Evolutionary conservation across 2,329 filamentous ascomycete species (phyloP).

Genomic region (Gaeumannomyces tritici): DNA sequence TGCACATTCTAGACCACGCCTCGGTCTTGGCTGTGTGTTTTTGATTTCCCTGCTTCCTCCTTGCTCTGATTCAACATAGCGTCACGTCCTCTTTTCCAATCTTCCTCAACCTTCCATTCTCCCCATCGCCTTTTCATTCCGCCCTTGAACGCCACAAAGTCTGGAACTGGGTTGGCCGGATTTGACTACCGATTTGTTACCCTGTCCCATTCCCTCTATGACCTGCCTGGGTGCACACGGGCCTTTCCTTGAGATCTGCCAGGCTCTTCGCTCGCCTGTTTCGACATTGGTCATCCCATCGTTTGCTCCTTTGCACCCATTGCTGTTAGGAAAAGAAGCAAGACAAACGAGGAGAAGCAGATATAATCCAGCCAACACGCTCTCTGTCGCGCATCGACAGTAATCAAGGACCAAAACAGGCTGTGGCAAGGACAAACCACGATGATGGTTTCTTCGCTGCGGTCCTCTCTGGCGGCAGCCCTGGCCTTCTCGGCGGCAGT

Average conservation of each 20-base stretch:
- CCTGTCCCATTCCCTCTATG: neutral
- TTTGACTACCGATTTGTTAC: neutral
- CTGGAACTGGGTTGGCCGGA: neutral
- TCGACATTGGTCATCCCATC: neutral
- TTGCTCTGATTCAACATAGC: neutral
- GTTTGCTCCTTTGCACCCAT: neutral
- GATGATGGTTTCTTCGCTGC: neutral
- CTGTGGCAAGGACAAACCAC: neutral
- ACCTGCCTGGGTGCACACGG: neutral
- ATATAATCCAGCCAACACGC: neutral
- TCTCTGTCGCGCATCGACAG: no score
- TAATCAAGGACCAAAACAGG: neutral
- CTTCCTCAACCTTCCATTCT: neutral
- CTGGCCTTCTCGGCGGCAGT: neutral
- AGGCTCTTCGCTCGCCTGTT: neutral
- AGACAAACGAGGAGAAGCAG: neutral
- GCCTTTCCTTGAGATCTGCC: neutral
- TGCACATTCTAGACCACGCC: neutral
- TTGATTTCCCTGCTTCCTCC: neutral
- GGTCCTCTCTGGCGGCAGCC: neutral
- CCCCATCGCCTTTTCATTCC: neutral
- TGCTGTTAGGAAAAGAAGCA: neutral
- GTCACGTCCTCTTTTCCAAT: neutral
- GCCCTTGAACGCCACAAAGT: neutral
- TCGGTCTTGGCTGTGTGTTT: neutral